Evolutionary conservation across 805 yeast species (phyloP), one percentile per base, ranked within the genome.

Genomic region (Ogataea methanolica): DNA sequence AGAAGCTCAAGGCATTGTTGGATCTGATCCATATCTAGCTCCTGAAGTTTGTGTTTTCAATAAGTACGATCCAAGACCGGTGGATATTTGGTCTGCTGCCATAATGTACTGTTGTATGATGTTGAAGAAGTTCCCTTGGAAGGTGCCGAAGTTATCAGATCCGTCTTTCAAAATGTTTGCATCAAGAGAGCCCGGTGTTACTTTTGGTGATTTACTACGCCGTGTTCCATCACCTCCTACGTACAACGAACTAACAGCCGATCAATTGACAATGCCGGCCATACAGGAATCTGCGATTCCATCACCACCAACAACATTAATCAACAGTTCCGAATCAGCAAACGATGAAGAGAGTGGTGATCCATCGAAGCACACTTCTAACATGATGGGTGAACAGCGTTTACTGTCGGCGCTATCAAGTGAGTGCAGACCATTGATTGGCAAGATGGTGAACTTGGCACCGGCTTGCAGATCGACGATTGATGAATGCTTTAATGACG

Each of bases 21-120:
- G 96, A 1, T 83, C 91, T 14, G 96, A 88, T 68, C 91, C 97
- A 31, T 85, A 86, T 65, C 70, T 90, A 64, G 95, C 97, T 1
- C 97, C 97, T 0, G 97, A 90, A 65, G 96, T 88, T 7, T 79
- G 91, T 52, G 86, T 88, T 9, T 85, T 87, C 63, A 73, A 80
- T 55, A 83, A 84, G 52, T 90, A 90, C 61, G 95, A 88, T 63
- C 96, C 97, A 15, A 76, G 96, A 54, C 96, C 97, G 0, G 96
- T 90, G 6, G 97, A 90, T 69, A 80, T 90, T 41, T 90, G 97
- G 97, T 87, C 96, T 6, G 82, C 82, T 33, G 96, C 96, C 8
- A 88, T 90, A 50, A 87, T 90, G 42, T 87, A 86, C 67, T 88
- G 96, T 56, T 90, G 97, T 71, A 89, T 90, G 96, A 79, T 88